Evolutionary conservation across 208 protist genomes (phyloP).

Genomic region (Crithidia expoeki): DNA sequence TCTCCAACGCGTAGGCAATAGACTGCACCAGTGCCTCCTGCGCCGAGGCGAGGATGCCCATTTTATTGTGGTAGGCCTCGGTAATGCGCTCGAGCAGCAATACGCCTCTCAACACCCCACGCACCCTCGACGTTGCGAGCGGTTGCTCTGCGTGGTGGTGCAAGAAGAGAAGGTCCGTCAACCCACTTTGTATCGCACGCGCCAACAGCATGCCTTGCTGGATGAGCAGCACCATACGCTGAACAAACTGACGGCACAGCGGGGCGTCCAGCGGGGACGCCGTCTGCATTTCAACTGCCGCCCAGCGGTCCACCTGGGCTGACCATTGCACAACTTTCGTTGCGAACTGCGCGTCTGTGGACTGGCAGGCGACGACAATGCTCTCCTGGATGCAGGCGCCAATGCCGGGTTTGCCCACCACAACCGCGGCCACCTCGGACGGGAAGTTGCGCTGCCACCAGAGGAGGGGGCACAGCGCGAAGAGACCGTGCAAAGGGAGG

Average conservation of each 20-base stretch:
- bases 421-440: constrained; percentile 5
- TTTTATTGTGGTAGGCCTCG: constrained; percentile 79
- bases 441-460: constrained; percentile 31
- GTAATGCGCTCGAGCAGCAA: constrained; percentile 92
- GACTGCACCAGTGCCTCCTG: constrained; percentile 75
- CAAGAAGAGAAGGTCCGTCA: constrained; percentile 71
- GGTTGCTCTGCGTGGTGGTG: constrained; percentile 69
- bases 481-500: constrained; percentile 29
- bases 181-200: constrained; percentile 55
- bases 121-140: constrained; percentile 64
- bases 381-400: constrained; percentile 16
- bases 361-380: constrained; percentile 19
- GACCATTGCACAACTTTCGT: constrained; percentile 18
- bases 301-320: constrained; percentile 33
- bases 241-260: constrained; percentile 45
- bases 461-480: constrained; percentile 31
- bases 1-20: constrained; percentile 74
- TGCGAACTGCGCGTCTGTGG: constrained; percentile 9
- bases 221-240: constrained; percentile 48
- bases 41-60: constrained; percentile 69
- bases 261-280: constrained; percentile 32
- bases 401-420: constrained; percentile 3
- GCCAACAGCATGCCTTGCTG: constrained; percentile 71
- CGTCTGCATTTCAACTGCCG: constrained; percentile 56
- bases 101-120: constrained; percentile 68